Evolutionary conservation across 345 rosid genomes (phyloP), one percentile per base, ranked within the genome.

Genomic region (Heritiera fomes): DNA sequence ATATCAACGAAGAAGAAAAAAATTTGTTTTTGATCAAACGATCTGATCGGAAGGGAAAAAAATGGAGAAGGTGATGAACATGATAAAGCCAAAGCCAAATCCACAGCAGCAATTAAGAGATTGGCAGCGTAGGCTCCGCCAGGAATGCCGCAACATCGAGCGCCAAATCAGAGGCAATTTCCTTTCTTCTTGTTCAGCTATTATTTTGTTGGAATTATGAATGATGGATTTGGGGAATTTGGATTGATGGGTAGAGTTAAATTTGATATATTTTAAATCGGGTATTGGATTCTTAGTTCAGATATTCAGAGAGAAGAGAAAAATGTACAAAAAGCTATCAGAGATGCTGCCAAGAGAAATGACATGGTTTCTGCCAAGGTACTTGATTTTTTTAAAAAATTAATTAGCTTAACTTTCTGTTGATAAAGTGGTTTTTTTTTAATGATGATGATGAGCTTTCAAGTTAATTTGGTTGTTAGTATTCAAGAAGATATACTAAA

Each of bases 331-430:
- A 94, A 94, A 82, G 97, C 97, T 80, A 94, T 94, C 20, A 92
- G 79, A 83, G 97, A 94, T 28, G 94, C 97, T 80, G 97, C 97
- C 23, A 94, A 92, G 87, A 82, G 98, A 34, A 92, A 92, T 58
- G 98, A 92, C 88, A 87, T 94, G 85, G 93, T 84, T 71, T 94
- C 98, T 50, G 98, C 98, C 5, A 94, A 94, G 97, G 97, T 92
- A 81, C 53, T 56, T 75, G 17, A 41, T 13, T 60, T 45, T 4
- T 7, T 23, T 20, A 4, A 13, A 56, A 4, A 13, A 56, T 9
- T 13, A 17, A 20, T 41, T 6, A 1, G 8, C 53, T 7, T 3
- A 10, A 56, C 61, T 43, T 61, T 76, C 17, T 23, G 7, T 17
- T 64, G 7, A 49, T 72, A 60, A 47, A 32, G 6, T 38, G 38